Conservation (phyloP, 768 basidiomycete species). For the Clitopilus passeckerianus region DNA sequence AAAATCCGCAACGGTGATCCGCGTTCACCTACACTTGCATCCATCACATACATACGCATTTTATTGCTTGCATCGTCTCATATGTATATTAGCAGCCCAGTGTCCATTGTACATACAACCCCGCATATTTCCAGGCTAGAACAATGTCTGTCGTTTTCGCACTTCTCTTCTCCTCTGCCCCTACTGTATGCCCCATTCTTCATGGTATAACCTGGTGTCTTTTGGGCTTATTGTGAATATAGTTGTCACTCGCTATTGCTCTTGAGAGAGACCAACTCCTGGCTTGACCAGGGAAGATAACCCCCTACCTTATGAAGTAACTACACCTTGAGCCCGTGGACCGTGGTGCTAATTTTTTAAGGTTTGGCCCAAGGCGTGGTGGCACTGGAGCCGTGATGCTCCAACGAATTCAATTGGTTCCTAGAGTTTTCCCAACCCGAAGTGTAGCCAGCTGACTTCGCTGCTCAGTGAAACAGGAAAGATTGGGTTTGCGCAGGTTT, state of each 20-base stretch:
- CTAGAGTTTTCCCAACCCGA: not conserved
- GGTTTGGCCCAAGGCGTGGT: too few species aligned
- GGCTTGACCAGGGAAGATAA: too few species aligned
- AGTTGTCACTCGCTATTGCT: too few species aligned
- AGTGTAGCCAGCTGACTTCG: not conserved
- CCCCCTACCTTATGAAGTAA: too few species aligned
- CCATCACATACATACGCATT: not conserved
- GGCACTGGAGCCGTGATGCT: not conserved
- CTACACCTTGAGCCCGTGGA: too few species aligned
- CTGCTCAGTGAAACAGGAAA: too few species aligned
- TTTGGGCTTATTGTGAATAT: too few species aligned
- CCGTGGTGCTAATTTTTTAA: too few species aligned
- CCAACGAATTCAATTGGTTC: not conserved
- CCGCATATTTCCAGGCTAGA: not conserved
- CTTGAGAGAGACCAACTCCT: too few species aligned
- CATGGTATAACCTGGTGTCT: too few species aligned
- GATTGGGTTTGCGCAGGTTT: too few species aligned
- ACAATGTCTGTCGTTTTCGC: not conserved
- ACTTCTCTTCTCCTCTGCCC: not conserved
- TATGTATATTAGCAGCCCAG: not conserved
- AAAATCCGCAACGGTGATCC: not conserved
- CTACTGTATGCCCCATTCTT: not conserved
- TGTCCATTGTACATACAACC: not conserved
- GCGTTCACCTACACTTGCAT: not conserved
- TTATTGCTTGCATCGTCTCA: not conserved